Percentiles rank a stretch among this genome's conserved stretches.
phyloP scores from a whole-genome alignment of 2,329 filamentous ascomycete species.

The Phialophora verrucosa region DNA sequence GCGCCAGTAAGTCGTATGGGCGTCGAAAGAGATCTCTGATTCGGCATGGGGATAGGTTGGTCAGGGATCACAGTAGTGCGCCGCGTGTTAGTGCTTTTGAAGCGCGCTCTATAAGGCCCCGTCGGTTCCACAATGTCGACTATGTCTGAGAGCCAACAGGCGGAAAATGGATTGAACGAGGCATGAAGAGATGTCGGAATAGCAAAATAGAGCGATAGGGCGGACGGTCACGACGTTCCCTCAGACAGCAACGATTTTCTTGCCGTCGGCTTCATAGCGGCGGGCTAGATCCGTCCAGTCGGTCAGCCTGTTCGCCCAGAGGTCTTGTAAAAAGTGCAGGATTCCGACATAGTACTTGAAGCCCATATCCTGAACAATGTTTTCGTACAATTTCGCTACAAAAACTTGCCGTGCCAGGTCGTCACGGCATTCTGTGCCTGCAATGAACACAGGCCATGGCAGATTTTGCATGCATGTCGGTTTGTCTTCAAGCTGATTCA shows the following conservation, averaged over 20 bases:
- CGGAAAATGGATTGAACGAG: not conserved
- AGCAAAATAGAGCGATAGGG: not conserved
- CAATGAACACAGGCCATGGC: conserved; percentile 42
- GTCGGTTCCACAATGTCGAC: not conserved
- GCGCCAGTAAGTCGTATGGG: not conserved
- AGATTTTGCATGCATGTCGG: conserved; percentile 40
- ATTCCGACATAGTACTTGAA: conserved; percentile 35
- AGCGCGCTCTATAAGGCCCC: not conserved
- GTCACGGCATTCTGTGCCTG: conserved; percentile 39
- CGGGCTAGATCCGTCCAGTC: conserved; percentile 31
- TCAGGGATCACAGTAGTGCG: not conserved
- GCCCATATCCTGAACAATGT: conserved; percentile 31
- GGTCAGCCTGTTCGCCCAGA: conserved; percentile 22
- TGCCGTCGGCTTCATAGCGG: conserved; percentile 25
- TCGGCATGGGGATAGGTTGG: not conserved
- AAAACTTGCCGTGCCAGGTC: conserved; percentile 24
- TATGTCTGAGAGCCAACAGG: not conserved
- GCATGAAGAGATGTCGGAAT: not conserved
- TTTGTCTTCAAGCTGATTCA: conserved; percentile 33
- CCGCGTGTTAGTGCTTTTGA: not conserved
- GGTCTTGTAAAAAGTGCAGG: conserved; percentile 32
- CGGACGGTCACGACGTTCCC: not conserved
- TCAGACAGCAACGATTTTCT: conserved; percentile 34
- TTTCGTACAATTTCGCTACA: conserved; percentile 28
- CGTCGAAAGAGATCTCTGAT: not conserved